Evolutionary conservation across 75 land plant species (phyloP).

Genomic region (Ceratopteris richardii): DNA sequence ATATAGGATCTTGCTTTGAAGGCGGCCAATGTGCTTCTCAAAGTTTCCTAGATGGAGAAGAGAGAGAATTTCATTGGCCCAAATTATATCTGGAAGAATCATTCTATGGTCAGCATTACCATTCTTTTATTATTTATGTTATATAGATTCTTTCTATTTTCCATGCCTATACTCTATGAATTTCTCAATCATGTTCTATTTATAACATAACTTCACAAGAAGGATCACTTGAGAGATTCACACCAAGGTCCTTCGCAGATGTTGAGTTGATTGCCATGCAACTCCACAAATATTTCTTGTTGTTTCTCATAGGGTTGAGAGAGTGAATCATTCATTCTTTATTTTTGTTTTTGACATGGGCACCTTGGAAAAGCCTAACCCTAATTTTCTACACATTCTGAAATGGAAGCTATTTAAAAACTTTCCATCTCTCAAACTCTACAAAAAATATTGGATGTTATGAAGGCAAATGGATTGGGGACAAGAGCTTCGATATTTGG

Average conservation of each 20-base stretch:
- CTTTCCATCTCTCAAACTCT: conserved; percentile 64
- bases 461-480: not conserved
- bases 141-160: too few relatives aligned
- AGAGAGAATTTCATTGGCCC: too few relatives aligned
- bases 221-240: too few relatives aligned
- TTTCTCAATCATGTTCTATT: too few relatives aligned
- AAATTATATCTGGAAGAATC: too few relatives aligned
- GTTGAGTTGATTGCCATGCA: conserved; percentile 41
- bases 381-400: conserved; percentile 62
- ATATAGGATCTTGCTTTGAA: too few relatives aligned
- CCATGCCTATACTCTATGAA: too few relatives aligned
- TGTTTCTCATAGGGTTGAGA: conserved; percentile 68
- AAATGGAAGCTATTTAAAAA: conserved; percentile 72
- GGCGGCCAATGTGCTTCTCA: too few relatives aligned
- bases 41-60: too few relatives aligned
- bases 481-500: conserved; percentile 33
- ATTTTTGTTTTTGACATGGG: conserved; percentile 71
- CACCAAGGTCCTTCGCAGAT: not conserved
- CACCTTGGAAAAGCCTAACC: conserved; percentile 72
- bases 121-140: too few relatives aligned
- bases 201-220: too few relatives aligned
- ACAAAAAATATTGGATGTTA: conserved; percentile 46
- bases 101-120: too few relatives aligned
- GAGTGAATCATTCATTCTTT: conserved; percentile 53
- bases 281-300: conserved; percentile 56